Conservation (phyloP, 768 basidiomycete species). For the Kwoniella sp. region DNA sequence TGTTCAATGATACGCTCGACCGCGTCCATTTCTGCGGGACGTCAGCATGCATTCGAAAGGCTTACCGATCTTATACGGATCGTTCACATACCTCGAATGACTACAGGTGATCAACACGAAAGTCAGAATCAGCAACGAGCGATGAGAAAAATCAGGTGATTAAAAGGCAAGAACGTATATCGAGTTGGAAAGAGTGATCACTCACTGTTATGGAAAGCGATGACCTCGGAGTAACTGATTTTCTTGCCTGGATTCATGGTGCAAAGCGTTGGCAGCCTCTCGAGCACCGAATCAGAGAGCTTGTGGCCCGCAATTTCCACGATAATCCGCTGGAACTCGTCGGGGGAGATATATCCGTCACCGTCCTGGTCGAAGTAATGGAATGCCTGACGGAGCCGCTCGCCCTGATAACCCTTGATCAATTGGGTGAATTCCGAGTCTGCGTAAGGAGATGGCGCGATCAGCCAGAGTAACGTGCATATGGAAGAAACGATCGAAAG, state of each 20-base stretch:
- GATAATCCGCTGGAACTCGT: slow-evolving; percentile 93
- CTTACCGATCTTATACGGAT: background rate
- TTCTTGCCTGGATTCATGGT: slow-evolving; percentile 82
- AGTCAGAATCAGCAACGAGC: background rate
- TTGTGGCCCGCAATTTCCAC: slow-evolving; percentile 96
- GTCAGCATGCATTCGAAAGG: background rate
- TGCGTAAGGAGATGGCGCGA: slow-evolving; percentile 47
- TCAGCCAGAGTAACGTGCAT: background rate
- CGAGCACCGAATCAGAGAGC: slow-evolving; percentile 88
- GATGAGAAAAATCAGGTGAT: background rate
- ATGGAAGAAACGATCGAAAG: too few relatives aligned
- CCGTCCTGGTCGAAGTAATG: slow-evolving; percentile 83
- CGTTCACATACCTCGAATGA: slow-evolving; percentile 30
- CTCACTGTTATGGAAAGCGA: slow-evolving; percentile 94
- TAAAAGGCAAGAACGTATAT: slow-evolving; percentile 10
- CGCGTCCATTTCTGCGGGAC: slow-evolving; percentile 81
- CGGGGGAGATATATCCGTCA: slow-evolving; percentile 90
- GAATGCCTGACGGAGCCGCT: slow-evolving; percentile 94
- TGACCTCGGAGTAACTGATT: slow-evolving; percentile 94
- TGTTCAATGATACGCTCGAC: slow-evolving; percentile 90
- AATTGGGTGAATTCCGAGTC: slow-evolving; percentile 97
- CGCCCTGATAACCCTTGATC: slow-evolving; percentile 98
- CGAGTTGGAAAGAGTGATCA: too few relatives aligned
- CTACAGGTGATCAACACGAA: slow-evolving; percentile 7
- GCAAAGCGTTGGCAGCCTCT: slow-evolving; percentile 87